Percentiles rank a stretch among this genome's conserved stretches.
Evolutionary conservation across 345 rosid species (phyloP).

Genomic region (Eucalyptus sp.): DNA sequence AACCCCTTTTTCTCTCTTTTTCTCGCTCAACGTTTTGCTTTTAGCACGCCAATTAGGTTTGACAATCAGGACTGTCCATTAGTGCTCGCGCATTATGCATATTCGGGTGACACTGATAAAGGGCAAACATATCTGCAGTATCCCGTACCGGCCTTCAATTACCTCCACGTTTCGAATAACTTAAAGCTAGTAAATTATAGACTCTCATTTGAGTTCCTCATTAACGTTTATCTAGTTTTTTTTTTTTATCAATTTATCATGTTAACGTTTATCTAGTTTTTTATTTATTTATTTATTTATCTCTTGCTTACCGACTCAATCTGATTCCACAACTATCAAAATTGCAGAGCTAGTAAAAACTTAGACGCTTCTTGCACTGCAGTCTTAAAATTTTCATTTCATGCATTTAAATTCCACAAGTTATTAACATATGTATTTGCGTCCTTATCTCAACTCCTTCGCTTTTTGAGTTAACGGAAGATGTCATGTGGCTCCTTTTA

Average conservation of each 20-base stretch:
- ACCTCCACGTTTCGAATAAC: neutral
- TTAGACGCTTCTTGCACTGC: neutral
- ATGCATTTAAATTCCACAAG: neutral
- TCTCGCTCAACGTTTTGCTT: neutral
- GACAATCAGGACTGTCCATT: neutral
- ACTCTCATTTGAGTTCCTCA: neutral
- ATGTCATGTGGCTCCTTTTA: neutral
- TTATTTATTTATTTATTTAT: neutral
- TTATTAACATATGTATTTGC: neutral
- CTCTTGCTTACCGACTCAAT: neutral
- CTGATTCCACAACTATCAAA: neutral
- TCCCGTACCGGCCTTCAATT: neutral
- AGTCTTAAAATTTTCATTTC: neutral
- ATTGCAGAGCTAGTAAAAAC: neutral
- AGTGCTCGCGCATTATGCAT: neutral
- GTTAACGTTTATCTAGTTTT: neutral
- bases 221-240: neutral
- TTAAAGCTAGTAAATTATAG: neutral
- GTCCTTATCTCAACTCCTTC: neutral
- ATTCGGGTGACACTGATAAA: neutral
- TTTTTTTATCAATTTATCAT: neutral
- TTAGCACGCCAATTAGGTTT: neutral
- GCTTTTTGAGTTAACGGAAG: neutral
- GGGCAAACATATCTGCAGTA: neutral
- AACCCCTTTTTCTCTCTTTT: neutral